Base-by-base conservation (phyloP, 345 rosid genomes). In the Populus simonii region DNA sequence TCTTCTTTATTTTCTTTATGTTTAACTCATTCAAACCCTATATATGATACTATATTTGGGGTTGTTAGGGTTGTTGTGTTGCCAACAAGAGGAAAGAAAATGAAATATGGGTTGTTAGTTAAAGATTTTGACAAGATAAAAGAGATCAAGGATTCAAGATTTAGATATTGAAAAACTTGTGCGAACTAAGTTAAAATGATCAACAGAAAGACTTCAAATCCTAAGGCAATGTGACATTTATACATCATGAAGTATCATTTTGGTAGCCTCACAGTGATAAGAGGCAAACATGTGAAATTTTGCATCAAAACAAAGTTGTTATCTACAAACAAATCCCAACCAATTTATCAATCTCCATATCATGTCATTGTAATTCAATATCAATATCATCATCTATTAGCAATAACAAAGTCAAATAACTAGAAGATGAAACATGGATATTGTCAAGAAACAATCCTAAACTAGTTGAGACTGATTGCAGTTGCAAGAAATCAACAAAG, bases 401-500 rank as follows among this genome's bases (percentile, higher is more conserved):
- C 0, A 96, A 86, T 31, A 94, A 61, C 90, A 90, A 83, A 23
- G 88, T 80, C 7, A 92, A 91, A 74, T 88, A 90, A 76, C 85
- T 80, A 8, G 91, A 86, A 73, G 93, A 89, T 71, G 90, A 88
- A 18, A 83, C 71, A 67, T 82, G 90, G 69, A 84, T 79, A 85
- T 87, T 90, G 70, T 91, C 92, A 47, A 94, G 91, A 1, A 96
- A 92, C 73, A 94, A 84, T 47, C 94, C 94, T 77, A 94, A 81
- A 38, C 97, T 94, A 10, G 96, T 92, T 33, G 96, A 94, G 45
- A 94, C 96, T 0, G 94, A 88, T 66, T 82, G 88, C 2, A 82
- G 59, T 85, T 84, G 94, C 82, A 92, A 82, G 86, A 90, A 84
- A 82, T 94, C 97, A 78, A 91, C 81, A 0, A 92, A 91, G 33